Evolutionary conservation across 306 rosid species (phyloP), one percentile per base, ranked within the genome.

Genomic region (Fragaria ananassa): DNA sequence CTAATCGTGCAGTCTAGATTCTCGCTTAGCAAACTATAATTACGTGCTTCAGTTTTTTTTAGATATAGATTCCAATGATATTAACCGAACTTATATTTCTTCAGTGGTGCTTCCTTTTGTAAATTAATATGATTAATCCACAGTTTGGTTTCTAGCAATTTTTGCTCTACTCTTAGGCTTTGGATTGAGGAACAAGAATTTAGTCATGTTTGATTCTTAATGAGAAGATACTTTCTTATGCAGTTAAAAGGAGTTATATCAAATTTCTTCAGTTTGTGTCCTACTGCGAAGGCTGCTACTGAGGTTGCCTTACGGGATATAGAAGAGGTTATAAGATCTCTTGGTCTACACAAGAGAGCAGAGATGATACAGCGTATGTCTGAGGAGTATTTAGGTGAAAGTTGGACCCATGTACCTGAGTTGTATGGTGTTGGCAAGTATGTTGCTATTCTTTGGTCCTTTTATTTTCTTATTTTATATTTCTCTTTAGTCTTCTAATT

Each of bases 341-440:
- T 93, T 50, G 96, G 93, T 69, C 61, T 87, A 14, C 87, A 88
- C 17, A 87, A 82, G 79, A 87, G 93, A 77, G 74, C 97, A 2
- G 14, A 1, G 21, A 80, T 57, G 79, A 74, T 93, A 64, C 80
- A 89, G 18, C 91, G 86, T 6, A 71, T 90, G 35, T 90, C 97
- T 77, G 41, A 15, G 34, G 86, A 89, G 68, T 93, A 92, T 82
- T 70, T 92, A 81, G 67, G 76, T 41, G 88, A 77, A 34, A 77
- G 71, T 53, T 92, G 96, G 97, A 92, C 87, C 35, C 85, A 90
- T 57, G 97, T 88, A n/a, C 87, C 97, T 74, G 79, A 88, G 62
- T 79, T 92, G 79, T 87, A 79, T 53, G 91, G 93, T n/a, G 86
- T 92, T 77, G 97, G 96, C 85, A 92, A 87, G 97, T 89, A 88